These are phyloP conservation scores for Pythium sp. DNA, from an alignment of 352 stramenopile genomes.

Conservation along the genomic window DNA sequence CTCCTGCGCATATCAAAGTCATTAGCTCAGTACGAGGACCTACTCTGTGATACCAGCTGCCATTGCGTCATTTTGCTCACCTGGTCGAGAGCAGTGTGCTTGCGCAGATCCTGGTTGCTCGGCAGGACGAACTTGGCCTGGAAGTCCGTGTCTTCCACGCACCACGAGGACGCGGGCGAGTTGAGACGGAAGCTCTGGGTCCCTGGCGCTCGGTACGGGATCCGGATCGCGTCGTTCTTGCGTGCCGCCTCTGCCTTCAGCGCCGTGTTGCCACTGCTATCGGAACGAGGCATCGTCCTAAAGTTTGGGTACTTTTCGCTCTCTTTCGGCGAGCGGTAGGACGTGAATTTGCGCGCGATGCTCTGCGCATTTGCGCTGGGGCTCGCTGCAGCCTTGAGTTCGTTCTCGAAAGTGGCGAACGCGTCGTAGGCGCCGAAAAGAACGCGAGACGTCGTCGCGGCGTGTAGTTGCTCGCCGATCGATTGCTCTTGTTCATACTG, in stretches of 20 bases:
- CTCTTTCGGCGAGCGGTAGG: conserved; percentile 26
- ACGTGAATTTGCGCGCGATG: conserved; percentile 11
- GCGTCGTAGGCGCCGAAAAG: conserved; percentile 10
- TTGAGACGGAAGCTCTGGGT: conserved; percentile 41
- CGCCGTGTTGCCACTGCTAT: conserved; percentile 19
- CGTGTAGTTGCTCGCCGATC: conserved; percentile 12
- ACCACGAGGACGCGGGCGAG: conserved; percentile 24
- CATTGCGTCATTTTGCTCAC: conserved; percentile 16
- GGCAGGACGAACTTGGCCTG: conserved; percentile 61
- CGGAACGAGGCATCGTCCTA: conserved; percentile 23
- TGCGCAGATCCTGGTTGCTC: conserved; percentile 62
- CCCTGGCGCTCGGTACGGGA: conserved; percentile 43
- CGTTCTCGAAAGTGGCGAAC: conserved; percentile 12
- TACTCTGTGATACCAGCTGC: background rate
- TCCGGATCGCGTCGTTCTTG: conserved; percentile 42
- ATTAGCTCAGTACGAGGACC: background rate
- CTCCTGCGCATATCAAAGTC: conserved; percentile 21
- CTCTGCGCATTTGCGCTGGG: background rate
- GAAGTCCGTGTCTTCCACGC: conserved; percentile 40
- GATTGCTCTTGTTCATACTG: background rate
- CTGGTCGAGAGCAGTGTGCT: conserved; percentile 51
- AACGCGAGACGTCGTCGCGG: conserved; percentile 7
- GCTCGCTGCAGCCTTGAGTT: conserved; percentile 3
- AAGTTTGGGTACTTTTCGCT: conserved; percentile 26
- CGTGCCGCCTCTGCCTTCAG: conserved; percentile 41